Base-by-base conservation (phyloP, 73 alveolate genomes). In the Uronychia setigera region DNA sequence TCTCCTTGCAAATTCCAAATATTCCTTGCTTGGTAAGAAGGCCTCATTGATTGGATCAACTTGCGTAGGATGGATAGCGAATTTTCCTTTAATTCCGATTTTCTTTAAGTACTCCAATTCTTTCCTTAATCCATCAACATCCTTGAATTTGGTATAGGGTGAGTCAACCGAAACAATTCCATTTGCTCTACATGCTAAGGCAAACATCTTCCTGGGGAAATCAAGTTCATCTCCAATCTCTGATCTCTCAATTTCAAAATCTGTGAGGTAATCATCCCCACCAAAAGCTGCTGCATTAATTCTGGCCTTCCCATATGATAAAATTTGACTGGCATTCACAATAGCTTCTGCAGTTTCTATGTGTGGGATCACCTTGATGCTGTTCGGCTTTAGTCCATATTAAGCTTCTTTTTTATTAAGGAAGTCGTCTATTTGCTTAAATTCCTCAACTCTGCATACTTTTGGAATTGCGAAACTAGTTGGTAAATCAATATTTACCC, bases 61-160 rank as follows among this genome's bases (percentile, higher is more conserved):
- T 80, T 90, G 84, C 25, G 91, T 58, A 0, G 95, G 95, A 46
- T 90, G 95, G 32, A 90, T 90, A 31, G 95, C 95, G 79, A 90
- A 90, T 75, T 90, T 90, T 0, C 91, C 95, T 31, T 90, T 90
- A 79, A 90, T 85, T 35, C 95, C 95, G 29, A 84, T 74, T 0
- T 80, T 77, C 77, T 90, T 90, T 30, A 90, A 58, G 59, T 80
- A 80, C 14, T 74, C 90, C 75, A 90, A 31, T 81, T 90, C 92
- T 67, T 79, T 31, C 80, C 57, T 85, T 26, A 90, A 67, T 32
- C 95, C 95, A 0, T 84, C 95, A 0, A 83, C 32, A 76, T 90
- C 76, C 35, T 85, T 90, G 59, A 59, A 85, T 11, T 85, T 26
- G 74, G 80, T 88, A 85, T 74, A 90, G 33, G 95, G 95, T 1